A percentile compares a stretch with the other conserved stretches of the same genome.
Evolutionary conservation across 2,329 filamentous ascomycete species (phyloP).

Genomic region (Talaromyces sp.): DNA sequence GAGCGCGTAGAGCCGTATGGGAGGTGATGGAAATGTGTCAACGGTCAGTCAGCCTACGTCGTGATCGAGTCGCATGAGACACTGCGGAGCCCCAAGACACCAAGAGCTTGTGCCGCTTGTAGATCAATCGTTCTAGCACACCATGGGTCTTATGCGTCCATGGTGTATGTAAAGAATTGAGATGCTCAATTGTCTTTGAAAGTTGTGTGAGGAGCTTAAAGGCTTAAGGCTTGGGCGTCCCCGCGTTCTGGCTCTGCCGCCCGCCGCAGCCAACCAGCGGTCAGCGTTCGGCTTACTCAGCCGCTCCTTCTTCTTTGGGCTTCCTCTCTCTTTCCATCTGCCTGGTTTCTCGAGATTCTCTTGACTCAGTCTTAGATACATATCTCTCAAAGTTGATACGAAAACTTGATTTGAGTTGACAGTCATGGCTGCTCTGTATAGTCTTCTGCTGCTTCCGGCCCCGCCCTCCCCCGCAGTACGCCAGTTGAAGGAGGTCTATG

Average conservation of each 20-base stretch:
- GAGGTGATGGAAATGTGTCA: slow-evolving; percentile 20
- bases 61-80: slow-evolving; percentile 9
- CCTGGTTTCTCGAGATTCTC: background rate
- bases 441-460: slow-evolving; percentile 61
- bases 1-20: slow-evolving; percentile 42
- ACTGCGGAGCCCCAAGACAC: slow-evolving; percentile 44
- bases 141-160: slow-evolving; percentile 14
- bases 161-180: background rate
- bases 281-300: slow-evolving; percentile 2
- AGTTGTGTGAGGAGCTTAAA: background rate
- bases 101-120: slow-evolving; percentile 46
- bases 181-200: background rate
- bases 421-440: slow-evolving; percentile 23
- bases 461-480: slow-evolving; percentile 54
- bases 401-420: too few species aligned
- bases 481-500: slow-evolving; percentile 59
- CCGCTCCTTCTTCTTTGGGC: slow-evolving; percentile 1
- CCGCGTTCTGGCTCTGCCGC: slow-evolving; percentile 5
- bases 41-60: background rate
- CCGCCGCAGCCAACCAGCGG: slow-evolving; percentile 9
- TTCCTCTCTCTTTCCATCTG: background rate
- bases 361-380: background rate
- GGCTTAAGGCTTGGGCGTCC: background rate
- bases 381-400: too few species aligned
- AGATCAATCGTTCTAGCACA: slow-evolving; percentile 43